Percentiles rank a stretch among this genome's conserved stretches.
phyloP scores from a whole-genome alignment of 768 basidiomycete species.

The Kockovaella imperatae region DNA sequence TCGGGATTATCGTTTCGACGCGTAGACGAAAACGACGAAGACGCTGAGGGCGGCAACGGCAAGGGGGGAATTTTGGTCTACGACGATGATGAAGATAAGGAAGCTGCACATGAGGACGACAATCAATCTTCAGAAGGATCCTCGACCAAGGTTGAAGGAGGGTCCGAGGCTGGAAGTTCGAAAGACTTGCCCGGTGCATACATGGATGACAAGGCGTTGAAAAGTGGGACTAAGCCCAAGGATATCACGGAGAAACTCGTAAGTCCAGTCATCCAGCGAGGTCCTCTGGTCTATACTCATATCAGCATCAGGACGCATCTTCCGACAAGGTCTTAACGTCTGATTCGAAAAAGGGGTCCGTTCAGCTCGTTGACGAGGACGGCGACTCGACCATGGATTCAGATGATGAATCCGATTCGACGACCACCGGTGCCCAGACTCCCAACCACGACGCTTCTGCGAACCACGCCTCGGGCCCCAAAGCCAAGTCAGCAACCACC shows the following conservation, averaged over 20 bases:
- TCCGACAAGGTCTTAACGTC: slow-evolving; percentile 2
- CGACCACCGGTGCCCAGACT: slow-evolving; percentile 16
- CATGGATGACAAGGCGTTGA: slow-evolving; percentile 22
- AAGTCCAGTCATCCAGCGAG: slow-evolving; percentile 1
- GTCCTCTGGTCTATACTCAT: not conserved
- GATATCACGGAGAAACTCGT: slow-evolving; percentile 26
- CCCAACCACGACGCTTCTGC: not conserved
- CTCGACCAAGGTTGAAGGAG: slow-evolving; percentile 11
- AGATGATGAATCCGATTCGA: slow-evolving; percentile 31
- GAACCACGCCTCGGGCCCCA: not conserved
- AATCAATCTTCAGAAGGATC: no score
- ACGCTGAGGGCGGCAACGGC: slow-evolving; percentile 52
- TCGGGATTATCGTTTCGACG: slow-evolving; percentile 64
- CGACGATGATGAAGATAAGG: slow-evolving; percentile 6
- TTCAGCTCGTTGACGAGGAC: slow-evolving; percentile 31
- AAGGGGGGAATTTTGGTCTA: slow-evolving; percentile 59
- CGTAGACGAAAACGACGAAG: slow-evolving; percentile 52
- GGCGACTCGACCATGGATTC: slow-evolving; percentile 39
- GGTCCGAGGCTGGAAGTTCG: slow-evolving; percentile 33
- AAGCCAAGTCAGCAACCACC: not conserved
- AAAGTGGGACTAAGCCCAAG: slow-evolving; percentile 17
- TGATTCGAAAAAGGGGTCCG: slow-evolving; percentile 17
- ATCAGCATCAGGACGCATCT: not conserved
- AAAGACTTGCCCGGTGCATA: no score
- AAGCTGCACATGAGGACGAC: not conserved